Conservation (phyloP, 345 rosid genomes). For the Mercurialis annua region DNA sequence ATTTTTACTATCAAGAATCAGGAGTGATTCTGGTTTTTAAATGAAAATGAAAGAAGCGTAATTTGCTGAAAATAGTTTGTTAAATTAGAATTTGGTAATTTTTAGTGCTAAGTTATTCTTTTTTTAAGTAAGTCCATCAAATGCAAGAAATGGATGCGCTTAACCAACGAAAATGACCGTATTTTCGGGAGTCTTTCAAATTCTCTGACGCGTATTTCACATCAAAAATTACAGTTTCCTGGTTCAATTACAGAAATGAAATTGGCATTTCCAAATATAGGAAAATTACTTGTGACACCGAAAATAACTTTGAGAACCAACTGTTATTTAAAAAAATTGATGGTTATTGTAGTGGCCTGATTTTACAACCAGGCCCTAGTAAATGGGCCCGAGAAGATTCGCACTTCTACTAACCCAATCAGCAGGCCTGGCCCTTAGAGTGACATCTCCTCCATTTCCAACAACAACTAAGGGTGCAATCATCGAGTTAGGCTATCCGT, state of each 20-base stretch:
- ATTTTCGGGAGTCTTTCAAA: background rate
- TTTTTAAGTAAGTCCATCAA: background rate
- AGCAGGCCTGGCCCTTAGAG: too few relatives aligned
- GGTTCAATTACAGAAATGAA: background rate
- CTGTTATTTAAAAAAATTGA: too few relatives aligned
- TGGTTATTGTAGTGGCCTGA: too few relatives aligned
- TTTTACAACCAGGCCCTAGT: too few relatives aligned
- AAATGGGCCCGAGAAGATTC: too few relatives aligned
- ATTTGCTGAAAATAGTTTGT: background rate
- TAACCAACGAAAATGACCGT: background rate
- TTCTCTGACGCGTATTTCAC: background rate
- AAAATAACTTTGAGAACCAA: too few relatives aligned
- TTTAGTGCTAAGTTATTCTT: background rate
- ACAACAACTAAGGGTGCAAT: too few relatives aligned
- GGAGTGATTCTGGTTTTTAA: background rate
- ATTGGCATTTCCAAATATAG: background rate
- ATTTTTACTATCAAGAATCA: background rate
- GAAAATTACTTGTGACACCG: background rate
- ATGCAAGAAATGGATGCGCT: conserved; percentile 14
- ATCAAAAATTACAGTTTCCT: background rate
- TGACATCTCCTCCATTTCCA: too few relatives aligned
- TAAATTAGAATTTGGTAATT: background rate
- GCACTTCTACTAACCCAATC: too few relatives aligned
- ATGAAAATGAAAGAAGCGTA: background rate
- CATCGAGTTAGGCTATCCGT: too few relatives aligned